Conservation (phyloP, 306 rosid species). For the Elaeagnus macrophylla region DNA sequence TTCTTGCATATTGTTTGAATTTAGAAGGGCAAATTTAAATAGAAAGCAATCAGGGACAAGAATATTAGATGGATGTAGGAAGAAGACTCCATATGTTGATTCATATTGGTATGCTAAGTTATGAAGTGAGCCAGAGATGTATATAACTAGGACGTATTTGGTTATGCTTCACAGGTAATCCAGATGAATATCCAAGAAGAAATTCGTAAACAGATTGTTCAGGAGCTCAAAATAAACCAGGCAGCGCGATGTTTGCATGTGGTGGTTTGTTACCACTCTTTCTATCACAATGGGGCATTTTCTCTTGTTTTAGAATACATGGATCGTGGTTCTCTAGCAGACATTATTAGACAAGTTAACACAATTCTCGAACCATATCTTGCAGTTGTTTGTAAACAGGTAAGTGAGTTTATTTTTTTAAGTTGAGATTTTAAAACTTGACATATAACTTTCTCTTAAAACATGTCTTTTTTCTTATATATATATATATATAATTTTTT, state of each 20-base stretch:
- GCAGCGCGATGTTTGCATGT: slow-evolving; percentile 92
- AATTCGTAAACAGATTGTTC: slow-evolving; percentile 93
- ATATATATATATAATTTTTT: too few relatives aligned
- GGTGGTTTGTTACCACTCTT: slow-evolving; percentile 90
- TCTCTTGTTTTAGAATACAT: slow-evolving; percentile 92
- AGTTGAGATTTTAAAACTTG: neutral
- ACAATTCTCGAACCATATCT: slow-evolving; percentile 98
- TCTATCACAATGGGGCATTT: slow-evolving; percentile 86
- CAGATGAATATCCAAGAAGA: slow-evolving; percentile 97
- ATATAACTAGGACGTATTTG: slow-evolving; percentile 5
- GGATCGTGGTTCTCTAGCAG: slow-evolving; percentile 96
- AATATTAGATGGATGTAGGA: neutral
- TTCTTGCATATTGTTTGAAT: neutral
- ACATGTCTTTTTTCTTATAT: neutral
- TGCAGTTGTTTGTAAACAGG: slow-evolving; percentile 97
- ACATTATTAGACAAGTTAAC: slow-evolving; percentile 72
- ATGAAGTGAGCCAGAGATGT: neutral
- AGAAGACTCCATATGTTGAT: slow-evolving; percentile 7
- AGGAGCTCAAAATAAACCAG: slow-evolving; percentile 94
- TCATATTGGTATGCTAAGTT: neutral
- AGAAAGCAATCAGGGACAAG: neutral
- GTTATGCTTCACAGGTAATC: slow-evolving; percentile 53
- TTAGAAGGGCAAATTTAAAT: neutral
- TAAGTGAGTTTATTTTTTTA: slow-evolving; percentile 15
- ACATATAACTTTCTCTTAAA: too few relatives aligned